Conservation (phyloP, 164 flowering plant species). For the Piper longum region DNA sequence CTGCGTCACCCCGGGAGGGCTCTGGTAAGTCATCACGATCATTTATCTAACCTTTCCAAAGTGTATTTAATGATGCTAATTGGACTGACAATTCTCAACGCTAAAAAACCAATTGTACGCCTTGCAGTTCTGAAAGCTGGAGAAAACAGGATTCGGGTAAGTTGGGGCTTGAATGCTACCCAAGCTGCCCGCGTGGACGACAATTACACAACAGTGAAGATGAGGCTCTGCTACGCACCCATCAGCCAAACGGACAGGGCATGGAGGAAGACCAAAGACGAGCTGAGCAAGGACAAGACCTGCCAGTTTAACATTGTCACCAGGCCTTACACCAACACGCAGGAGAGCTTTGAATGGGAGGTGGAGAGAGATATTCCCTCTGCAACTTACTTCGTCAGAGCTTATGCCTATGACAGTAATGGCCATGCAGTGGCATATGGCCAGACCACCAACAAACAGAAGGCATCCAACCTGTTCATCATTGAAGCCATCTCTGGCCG, state of each 20-base stretch:
- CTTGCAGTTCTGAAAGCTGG: constrained; percentile 44
- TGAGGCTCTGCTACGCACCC: constrained; percentile 61
- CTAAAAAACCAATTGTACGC: not conserved
- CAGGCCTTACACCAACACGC: constrained; percentile 3
- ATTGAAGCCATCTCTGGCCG: constrained; percentile 63
- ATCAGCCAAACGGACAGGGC: constrained; percentile 51
- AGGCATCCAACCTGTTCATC: constrained; percentile 35
- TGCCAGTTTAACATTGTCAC: constrained; percentile 33
- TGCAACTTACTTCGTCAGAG: constrained; percentile 22
- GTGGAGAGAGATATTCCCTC: constrained; percentile 25
- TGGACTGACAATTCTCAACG: not conserved
- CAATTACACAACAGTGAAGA: constrained; percentile 34
- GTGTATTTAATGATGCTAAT: not conserved
- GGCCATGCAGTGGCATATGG: constrained; percentile 45
- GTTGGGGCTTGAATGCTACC: constrained; percentile 34
- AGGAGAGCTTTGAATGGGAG: constrained; percentile 15
- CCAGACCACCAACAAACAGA: constrained; percentile 42
- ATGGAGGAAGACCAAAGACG: constrained; percentile 51
- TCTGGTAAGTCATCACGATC: not conserved
- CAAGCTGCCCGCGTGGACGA: constrained; percentile 24
- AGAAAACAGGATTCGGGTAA: constrained; percentile 32
- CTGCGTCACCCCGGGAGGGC: not conserved
- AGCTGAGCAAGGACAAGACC: constrained; percentile 49
- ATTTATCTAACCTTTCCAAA: not conserved
- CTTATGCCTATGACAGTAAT: constrained; percentile 12